Percentiles rank a stretch among this genome's conserved stretches.
Evolutionary conservation across 2,329 filamentous ascomycete species (phyloP).

Genomic region (Phialemonium atrogriseum): DNA sequence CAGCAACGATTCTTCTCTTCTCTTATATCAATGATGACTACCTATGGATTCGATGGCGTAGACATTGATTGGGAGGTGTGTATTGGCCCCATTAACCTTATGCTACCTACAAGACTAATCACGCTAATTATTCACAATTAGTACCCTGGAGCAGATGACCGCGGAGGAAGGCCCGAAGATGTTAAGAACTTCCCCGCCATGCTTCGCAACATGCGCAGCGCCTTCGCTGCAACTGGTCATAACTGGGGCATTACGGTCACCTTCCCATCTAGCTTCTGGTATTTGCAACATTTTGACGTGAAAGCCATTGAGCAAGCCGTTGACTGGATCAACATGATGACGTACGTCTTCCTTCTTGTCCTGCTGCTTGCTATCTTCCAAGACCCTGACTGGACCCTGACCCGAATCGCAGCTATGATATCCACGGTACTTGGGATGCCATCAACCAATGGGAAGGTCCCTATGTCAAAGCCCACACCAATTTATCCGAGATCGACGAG

Average conservation of each 20-base stretch:
- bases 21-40: constrained; percentile 8
- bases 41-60: constrained; percentile 9
- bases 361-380: too few species aligned
- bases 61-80: constrained; percentile 8
- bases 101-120: background rate
- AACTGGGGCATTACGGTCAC: background rate
- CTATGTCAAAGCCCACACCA: constrained; percentile 15
- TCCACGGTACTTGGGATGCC: background rate
- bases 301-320: constrained; percentile 9
- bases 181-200: background rate
- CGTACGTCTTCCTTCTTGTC: too few species aligned
- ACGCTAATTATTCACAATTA: too few species aligned
- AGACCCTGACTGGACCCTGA: too few species aligned
- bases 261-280: constrained; percentile 10
- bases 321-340: constrained; percentile 5
- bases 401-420: too few species aligned
- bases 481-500: constrained; percentile 34
- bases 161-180: background rate
- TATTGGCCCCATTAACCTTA: too few species aligned
- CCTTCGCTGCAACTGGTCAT: background rate
- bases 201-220: background rate
- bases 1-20: constrained; percentile 5
- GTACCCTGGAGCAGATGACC: background rate
- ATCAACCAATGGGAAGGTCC: background rate
- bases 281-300: constrained; percentile 11